Percentiles rank a stretch among this genome's conserved stretches.
Conservation (phyloP, 768 basidiomycete genomes). For the Lentinula sp. region DNA sequence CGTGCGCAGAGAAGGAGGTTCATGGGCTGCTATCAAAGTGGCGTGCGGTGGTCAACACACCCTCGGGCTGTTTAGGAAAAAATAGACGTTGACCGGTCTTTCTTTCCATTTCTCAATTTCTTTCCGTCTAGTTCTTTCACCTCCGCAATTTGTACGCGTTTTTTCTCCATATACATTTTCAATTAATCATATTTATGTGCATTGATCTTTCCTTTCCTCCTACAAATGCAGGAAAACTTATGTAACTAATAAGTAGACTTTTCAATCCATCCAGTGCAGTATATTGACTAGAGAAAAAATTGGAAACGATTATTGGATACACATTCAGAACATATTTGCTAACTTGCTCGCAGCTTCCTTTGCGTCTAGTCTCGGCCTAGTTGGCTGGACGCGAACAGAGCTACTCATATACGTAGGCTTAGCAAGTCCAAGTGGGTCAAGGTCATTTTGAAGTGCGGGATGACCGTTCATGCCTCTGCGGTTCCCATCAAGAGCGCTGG, state of each 20-base stretch:
- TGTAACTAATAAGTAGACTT: not conserved
- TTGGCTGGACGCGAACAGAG: slow-evolving; percentile 69
- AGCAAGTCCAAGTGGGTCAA: slow-evolving; percentile 64
- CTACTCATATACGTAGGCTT: slow-evolving; percentile 61
- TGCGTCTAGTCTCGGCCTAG: slow-evolving; percentile 73
- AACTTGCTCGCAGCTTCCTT: slow-evolving; percentile 85
- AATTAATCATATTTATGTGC: not conserved
- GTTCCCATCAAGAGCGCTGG: slow-evolving; percentile 8
- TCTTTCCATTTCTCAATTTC: not conserved
- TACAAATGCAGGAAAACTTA: not conserved
- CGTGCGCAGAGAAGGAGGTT: slow-evolving; percentile 67
- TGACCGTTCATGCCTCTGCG: slow-evolving; percentile 16
- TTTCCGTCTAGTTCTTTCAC: not conserved
- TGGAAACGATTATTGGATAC: not conserved
- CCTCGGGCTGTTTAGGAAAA: slow-evolving; percentile 65
- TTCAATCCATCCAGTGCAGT: not conserved
- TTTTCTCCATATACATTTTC: not conserved
- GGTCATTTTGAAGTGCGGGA: slow-evolving; percentile 23
- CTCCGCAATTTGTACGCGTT: not conserved
- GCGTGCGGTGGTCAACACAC: slow-evolving; percentile 81
- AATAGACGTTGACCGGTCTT: slow-evolving; percentile 13
- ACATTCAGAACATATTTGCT: slow-evolving; percentile 73
- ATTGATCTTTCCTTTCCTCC: not conserved
- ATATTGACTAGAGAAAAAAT: not conserved
- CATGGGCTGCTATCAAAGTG: slow-evolving; percentile 59